Percentiles rank a stretch among this genome's conserved stretches.
Conservation (phyloP, 345 rosid species). For the Eucalyptus regnans region DNA sequence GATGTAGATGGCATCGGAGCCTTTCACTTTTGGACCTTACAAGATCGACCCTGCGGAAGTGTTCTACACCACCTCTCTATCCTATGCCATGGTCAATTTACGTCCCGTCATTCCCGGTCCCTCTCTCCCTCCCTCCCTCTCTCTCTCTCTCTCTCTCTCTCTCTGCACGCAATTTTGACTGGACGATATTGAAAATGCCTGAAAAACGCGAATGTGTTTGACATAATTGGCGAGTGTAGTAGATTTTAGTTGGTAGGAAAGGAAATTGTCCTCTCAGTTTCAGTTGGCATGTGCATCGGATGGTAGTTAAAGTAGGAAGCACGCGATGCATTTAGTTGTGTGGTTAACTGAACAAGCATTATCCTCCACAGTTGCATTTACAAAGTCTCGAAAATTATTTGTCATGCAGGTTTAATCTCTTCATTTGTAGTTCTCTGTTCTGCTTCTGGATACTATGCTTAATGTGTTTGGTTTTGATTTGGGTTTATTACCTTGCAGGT, state of each 20-base stretch:
- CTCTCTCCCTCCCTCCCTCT: not conserved
- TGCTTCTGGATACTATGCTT: not conserved
- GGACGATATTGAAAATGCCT: not conserved
- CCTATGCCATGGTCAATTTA: conserved; percentile 84
- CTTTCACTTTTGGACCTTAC: conserved; percentile 50
- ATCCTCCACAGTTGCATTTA: not conserved
- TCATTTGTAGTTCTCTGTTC: not conserved
- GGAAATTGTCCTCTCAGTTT: not conserved
- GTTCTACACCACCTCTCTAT: conserved; percentile 54
- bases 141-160: not conserved
- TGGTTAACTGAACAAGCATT: not conserved
- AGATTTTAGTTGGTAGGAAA: not conserved
- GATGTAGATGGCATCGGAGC: not conserved
- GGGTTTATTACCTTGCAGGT: conserved; percentile 40
- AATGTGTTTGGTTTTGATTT: not conserved
- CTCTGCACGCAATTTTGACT: not conserved
- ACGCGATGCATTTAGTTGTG: not conserved
- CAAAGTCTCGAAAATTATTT: not conserved
- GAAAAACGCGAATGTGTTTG: not conserved
- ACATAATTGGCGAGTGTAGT: not conserved
- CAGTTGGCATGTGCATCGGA: not conserved
- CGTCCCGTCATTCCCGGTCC: conserved; percentile 85
- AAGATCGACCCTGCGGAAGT: conserved; percentile 63
- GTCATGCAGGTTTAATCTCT: not conserved
- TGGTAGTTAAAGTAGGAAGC: not conserved